Percentiles rank a stretch among this genome's conserved stretches.
Evolutionary conservation across 2,329 filamentous ascomycete species (phyloP).

Genomic region (Neonectria sp.): DNA sequence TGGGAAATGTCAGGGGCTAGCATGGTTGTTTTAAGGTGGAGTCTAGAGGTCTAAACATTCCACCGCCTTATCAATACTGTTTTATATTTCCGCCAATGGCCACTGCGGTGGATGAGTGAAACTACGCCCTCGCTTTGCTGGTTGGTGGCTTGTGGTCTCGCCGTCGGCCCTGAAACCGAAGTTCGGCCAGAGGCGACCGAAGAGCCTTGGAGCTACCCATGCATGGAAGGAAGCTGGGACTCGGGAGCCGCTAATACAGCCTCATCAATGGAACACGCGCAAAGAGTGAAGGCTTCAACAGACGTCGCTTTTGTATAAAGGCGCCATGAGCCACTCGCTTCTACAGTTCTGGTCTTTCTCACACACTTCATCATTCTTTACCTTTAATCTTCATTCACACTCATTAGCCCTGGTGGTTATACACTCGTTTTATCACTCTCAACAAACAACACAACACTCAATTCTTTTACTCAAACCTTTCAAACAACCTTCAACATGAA

Average conservation of each 20-base stretch:
- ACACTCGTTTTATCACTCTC: slow-evolving; percentile 32
- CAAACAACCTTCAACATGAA: slow-evolving; percentile 40
- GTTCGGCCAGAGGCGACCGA: background rate
- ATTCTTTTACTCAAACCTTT: background rate
- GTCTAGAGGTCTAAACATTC: background rate
- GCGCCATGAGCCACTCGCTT: background rate
- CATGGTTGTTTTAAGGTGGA: background rate
- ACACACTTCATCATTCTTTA: slow-evolving; percentile 12
- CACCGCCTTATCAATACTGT: background rate
- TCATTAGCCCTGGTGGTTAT: slow-evolving; percentile 45
- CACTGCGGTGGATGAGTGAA: background rate
- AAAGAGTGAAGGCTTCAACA: background rate
- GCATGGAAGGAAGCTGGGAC: background rate
- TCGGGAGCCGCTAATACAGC: background rate
- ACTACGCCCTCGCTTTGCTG: background rate
- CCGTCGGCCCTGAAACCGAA: background rate
- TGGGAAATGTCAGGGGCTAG: background rate
- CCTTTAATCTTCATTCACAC: slow-evolving; percentile 32
- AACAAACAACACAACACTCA: slow-evolving; percentile 8
- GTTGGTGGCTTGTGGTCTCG: background rate
- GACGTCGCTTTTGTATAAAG: background rate
- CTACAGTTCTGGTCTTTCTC: background rate
- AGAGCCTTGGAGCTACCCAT: background rate
- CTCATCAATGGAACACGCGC: background rate
- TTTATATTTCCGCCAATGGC: background rate